Base-by-base conservation (phyloP, 2,329 filamentous ascomycete species). In the Botrytis pseudocinerea region DNA sequence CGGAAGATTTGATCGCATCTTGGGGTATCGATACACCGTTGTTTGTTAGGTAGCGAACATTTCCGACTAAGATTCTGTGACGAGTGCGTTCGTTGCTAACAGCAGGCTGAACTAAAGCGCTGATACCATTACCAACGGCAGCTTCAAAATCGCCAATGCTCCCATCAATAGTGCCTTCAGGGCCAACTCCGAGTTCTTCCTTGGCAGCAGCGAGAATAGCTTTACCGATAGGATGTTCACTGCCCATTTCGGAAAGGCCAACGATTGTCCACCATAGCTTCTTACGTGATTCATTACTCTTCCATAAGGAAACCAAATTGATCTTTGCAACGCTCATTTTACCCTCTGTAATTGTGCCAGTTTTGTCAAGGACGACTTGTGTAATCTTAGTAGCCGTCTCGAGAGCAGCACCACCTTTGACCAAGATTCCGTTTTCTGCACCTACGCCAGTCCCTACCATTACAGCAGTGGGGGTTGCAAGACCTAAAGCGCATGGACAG, bases 401-500 rank as follows among this genome's bases (percentile, higher is more conserved):
- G 5, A 99, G 85, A 44, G 95, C 94, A 59, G 93, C 95, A 72
- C 96, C 96, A 71, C 96, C 95, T 83, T 99, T 99, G 82, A 98
- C 94, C n/a, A 99, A 86, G 78, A 99, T 99, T 38, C 96, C 96
- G 78, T 97, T 92, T 82, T 98, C 93, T 3, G 96, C 96, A 69
- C 96, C 96, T 46, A 98, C 91, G 74, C 96, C 96, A n/a, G 96
- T 98, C 61, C 96, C 96, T 44, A 99, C 96, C 96, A 99, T 98
- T 81, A 99, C 95, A 3, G 96, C 96, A 0, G 96, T 99, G 3
- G 96, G 96, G 1, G 96, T 98, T 38, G 94, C 95, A 28, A 99
- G 87, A 72, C 96, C 96, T n/a, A 99, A 89, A 1, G 96, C 96
- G 80, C 96, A 99, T 28, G 96, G 96, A 80, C 96, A 99, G 7